Evolutionary conservation across 495 filamentous ascomycete genomes (phyloP).

Genomic region (Daldinia childiae): DNA sequence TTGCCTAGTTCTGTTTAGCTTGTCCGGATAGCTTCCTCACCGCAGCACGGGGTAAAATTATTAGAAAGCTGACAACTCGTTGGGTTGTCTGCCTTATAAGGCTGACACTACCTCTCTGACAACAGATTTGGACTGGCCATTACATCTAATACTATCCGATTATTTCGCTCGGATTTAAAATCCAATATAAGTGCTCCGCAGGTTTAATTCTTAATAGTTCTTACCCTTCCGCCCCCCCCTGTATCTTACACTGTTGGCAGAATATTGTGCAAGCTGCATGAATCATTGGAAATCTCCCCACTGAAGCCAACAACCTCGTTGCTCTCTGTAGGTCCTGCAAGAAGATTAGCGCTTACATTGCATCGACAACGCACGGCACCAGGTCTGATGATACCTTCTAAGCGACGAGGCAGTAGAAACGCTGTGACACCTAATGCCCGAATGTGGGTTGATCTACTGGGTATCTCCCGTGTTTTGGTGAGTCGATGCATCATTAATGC

Average conservation of each 20-base stretch:
- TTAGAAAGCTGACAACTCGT: constrained; percentile 27
- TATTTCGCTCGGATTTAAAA: background rate
- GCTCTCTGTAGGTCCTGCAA: constrained; percentile 27
- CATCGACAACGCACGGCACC: constrained; percentile 37
- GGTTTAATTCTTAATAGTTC: constrained; percentile 2
- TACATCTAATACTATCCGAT: background rate
- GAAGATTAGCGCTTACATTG: constrained; percentile 41
- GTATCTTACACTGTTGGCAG: constrained; percentile 10
- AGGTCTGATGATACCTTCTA: constrained; percentile 36
- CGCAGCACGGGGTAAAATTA: constrained; percentile 18
- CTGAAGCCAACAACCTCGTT: constrained; percentile 20
- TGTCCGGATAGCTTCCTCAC: constrained; percentile 4
- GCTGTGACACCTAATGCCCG: constrained; percentile 19
- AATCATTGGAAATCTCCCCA: constrained; percentile 14
- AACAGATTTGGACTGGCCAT: background rate
- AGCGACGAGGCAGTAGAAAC: constrained; percentile 23
- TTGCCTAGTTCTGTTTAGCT: constrained; percentile 24
- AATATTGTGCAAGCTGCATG: constrained; percentile 9
- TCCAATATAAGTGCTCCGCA: background rate
- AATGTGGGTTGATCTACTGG: constrained; percentile 32
- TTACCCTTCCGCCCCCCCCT: background rate
- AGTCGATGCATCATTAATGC: constrained; percentile 30
- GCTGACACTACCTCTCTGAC: constrained; percentile 20
- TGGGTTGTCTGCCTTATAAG: constrained; percentile 19
- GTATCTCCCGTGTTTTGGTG: constrained; percentile 33